Evolutionary conservation across 306 rosid genomes (phyloP).

Genomic region (Erythrophleum fordii): DNA sequence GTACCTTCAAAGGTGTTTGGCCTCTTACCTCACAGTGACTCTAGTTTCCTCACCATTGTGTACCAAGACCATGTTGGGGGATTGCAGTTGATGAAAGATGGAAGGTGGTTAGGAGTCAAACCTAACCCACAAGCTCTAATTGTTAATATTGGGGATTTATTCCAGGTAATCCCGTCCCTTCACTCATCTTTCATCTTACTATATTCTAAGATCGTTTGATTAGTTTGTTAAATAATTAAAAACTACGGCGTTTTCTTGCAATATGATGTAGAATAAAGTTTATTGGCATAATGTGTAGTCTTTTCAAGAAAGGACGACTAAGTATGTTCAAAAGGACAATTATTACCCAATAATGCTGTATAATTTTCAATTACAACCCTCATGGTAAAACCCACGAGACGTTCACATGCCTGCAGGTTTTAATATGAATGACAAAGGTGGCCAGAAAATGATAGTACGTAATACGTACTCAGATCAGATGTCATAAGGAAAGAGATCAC

Average conservation of each 20-base stretch:
- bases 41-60: constrained; percentile 56
- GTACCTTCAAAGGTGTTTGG: constrained; percentile 59
- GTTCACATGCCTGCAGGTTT: background rate
- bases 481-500: background rate
- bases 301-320: no score
- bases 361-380: background rate
- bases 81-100: constrained; percentile 55
- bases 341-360: background rate
- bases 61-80: constrained; percentile 54
- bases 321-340: background rate
- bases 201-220: no score
- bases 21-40: constrained; percentile 66
- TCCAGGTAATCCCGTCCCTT: constrained; percentile 55
- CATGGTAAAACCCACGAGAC: background rate
- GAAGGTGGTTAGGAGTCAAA: constrained; percentile 52
- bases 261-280: no score
- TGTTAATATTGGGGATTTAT: constrained; percentile 76
- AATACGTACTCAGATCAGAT: background rate
- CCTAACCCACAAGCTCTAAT: constrained; percentile 60
- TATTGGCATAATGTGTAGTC: no score
- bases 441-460: background rate
- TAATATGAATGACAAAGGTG: background rate
- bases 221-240: no score
- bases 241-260: no score
- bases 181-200: no score